Evolutionary conservation across 1,284 basidiomycete species (phyloP), one percentile per base, ranked within the genome.

Genomic region (Rugosomyces carneus): DNA sequence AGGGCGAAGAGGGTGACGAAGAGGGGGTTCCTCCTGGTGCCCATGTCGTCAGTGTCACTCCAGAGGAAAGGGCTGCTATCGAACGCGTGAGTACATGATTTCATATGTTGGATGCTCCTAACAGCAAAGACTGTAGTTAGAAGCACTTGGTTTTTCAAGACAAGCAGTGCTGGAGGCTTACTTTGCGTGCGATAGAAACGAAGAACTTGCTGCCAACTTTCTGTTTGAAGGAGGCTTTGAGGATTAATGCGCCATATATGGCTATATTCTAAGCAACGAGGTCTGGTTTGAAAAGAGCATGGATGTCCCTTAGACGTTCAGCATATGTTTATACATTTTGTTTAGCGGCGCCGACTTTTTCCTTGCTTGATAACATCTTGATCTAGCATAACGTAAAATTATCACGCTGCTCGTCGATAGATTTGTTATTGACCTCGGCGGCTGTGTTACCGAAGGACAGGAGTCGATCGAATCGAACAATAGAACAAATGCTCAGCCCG

Each of bases 181-280:
- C 69, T 78, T 93, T 67, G 84, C 84, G 4, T 96, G 93, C 65
- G 93, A 93, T 65, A 93, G 90, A 76, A 92, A 97, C 60, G 93
- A 97, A 67, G 92, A 95, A 63, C 68, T 94, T 35, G 92, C 93
- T 1, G 93, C 93, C 16, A 95, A 94, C 61, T 94, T 84, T 59
- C 66, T 94, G 58, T 93, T 94, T 57, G 92, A 94, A 54, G 65
- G 70, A 50, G 71, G 70, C 27, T 85, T 81, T 56, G 84, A 86
- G 1, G 81, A 83, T 37, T 61, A 53, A 51, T 40, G 45, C 15
- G 13, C 16, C 20, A 18, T 52, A 41, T 40, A 43, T 39, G 19
- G 15, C 39, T 44, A 41, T n/a, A 8, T 32, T 42, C 38, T 42
- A 18, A 23, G 31, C 16, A 18, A 8, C 34, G 34, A 27, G 37